Evolutionary conservation across 306 rosid species (phyloP).

Genomic region (Mucuna pruriens): DNA sequence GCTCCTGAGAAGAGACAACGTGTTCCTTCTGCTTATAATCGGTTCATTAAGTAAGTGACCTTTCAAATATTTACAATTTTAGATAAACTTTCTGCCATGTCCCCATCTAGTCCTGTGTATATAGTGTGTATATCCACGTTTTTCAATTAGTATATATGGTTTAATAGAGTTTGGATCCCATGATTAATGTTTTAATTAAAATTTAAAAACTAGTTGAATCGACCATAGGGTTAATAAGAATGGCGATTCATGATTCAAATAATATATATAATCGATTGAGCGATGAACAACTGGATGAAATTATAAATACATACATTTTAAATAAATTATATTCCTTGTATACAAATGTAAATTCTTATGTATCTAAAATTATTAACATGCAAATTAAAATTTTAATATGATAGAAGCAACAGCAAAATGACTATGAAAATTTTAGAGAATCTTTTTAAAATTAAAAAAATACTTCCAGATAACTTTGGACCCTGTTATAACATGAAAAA

Average conservation of each 20-base stretch:
- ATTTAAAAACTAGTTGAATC: neutral
- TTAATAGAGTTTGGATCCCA: neutral
- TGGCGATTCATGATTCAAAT: neutral
- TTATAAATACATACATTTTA: neutral
- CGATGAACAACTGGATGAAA: no score
- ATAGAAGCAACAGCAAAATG: neutral
- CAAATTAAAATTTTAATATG: neutral
- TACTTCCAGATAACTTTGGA: neutral
- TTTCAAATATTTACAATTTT: neutral
- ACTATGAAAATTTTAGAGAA: neutral
- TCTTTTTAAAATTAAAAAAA: neutral
- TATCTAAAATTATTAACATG: neutral
- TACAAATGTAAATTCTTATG: neutral
- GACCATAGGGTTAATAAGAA: neutral
- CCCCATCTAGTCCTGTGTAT: neutral
- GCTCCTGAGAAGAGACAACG: slow-evolving; percentile 99
- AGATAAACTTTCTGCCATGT: neutral
- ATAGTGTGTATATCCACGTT: neutral
- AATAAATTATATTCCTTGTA: neutral
- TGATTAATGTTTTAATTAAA: neutral
- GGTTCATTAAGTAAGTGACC: slow-evolving; percentile 86
- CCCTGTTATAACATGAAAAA: neutral
- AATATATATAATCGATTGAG: neutral
- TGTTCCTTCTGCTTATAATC: slow-evolving; percentile 95
- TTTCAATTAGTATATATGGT: neutral